Conservation (phyloP, 75 land plant genomes). For the Isoetes taiwanensis region DNA sequence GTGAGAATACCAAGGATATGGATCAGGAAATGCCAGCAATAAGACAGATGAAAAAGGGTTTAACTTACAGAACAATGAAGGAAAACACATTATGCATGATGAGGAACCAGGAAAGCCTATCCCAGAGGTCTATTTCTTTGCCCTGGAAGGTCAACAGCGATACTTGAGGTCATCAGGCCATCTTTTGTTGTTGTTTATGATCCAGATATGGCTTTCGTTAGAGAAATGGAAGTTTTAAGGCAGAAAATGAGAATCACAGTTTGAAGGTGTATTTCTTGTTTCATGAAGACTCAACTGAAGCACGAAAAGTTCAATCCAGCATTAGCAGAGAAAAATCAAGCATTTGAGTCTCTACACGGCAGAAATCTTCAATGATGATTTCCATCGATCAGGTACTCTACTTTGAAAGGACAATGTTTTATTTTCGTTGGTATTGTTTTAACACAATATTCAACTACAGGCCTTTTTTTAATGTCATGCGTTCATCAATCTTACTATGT, state of each 20-base stretch:
- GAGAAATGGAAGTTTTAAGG: slow-evolving; percentile 89
- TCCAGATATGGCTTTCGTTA: slow-evolving; percentile 87
- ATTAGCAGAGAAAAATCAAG: slow-evolving; percentile 76
- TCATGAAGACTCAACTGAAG: slow-evolving; percentile 91
- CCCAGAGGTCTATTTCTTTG: slow-evolving; percentile 73
- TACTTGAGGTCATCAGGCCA: slow-evolving; percentile 66
- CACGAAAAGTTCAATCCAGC: slow-evolving; percentile 85
- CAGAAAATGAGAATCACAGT: slow-evolving; percentile 50
- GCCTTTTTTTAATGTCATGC: too few relatives aligned
- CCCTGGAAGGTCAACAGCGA: slow-evolving; percentile 64
- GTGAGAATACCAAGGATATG: too few relatives aligned
- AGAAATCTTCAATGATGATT: slow-evolving; percentile 95
- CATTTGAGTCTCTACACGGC: slow-evolving; percentile 94
- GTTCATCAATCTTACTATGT: too few relatives aligned
- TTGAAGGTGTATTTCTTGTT: slow-evolving; percentile 92
- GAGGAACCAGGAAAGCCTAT: slow-evolving; percentile 7
- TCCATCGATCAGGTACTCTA: slow-evolving; percentile 82
- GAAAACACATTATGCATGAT: too few relatives aligned
- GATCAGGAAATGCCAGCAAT: slow-evolving; percentile 1
- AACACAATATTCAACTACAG: too few relatives aligned
- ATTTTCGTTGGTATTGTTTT: too few relatives aligned
- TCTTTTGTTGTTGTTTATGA: slow-evolving; percentile 84
- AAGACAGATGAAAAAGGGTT: too few relatives aligned
- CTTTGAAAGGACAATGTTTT: too few relatives aligned
- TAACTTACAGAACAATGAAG: too few relatives aligned